Evolutionary conservation across 1,284 basidiomycete genomes (phyloP), one percentile per base, ranked within the genome.

Genomic region (Austroboletus novae-zelandiae): DNA sequence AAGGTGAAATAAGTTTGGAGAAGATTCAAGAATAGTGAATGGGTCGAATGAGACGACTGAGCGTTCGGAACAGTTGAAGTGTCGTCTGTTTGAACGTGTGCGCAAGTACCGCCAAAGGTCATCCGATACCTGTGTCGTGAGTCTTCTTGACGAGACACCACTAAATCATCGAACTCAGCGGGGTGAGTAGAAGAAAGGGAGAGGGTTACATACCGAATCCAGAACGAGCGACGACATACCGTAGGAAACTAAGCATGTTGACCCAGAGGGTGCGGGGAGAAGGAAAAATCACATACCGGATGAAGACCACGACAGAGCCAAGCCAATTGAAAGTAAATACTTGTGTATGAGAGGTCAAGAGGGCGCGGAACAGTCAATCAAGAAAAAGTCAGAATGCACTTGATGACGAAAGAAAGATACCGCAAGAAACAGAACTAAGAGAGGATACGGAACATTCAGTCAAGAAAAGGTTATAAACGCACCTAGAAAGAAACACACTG

Each of bases 81-180:
- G 50, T 50, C 15, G 57, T 50, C 43, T 50, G 49, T 43, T 61
- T 43, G 58, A 54, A 51, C 27, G 41, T n/a, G 23, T 59, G 44
- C 14, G 36, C 18, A 47, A 39, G 29, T 45, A 46, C 59, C 46
- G 59, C 50, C 46, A 10, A 56, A 47, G 50, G 57, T 53, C 46
- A 10, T 43, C 41, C 36, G 10, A 41, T 52, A 43, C 29, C 39
- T 44, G 34, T n/a, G 47, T 56, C 34, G 43, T 48, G 13, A 48
- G 45, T 34, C 62, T 61, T 62, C 45, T 34, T 27, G 30, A 30
- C 18, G 46, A 62, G 43, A 40, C 40, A 10, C 7, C n/a, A 36
- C 34, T n/a, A n/a, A 36, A 23, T 23, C 17, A 34, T 20, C 15
- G 15, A 13, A 23, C 20, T 23, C 7, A 35, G 34, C 3, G 34